A percentile compares a stretch with the other conserved stretches of the same genome.
These are phyloP conservation scores for Sinapis alba DNA, from an alignment of 441 rosid species.

Conservation along the genomic window DNA sequence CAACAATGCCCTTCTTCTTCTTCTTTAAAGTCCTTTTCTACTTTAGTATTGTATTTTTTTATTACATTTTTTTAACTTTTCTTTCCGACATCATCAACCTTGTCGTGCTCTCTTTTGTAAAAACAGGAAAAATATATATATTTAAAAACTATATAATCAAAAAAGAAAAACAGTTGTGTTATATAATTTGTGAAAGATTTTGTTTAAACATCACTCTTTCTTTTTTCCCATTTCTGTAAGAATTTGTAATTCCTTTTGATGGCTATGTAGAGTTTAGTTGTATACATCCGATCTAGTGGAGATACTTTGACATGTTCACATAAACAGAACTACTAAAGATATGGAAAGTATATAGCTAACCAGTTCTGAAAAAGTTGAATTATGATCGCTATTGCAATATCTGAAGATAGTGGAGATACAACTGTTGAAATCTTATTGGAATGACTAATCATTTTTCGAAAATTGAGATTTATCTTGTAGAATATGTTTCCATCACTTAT, in stretches of 20 bases:
- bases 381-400: neutral
- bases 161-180: neutral
- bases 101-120: slow-evolving; percentile 35
- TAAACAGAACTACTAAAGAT: neutral
- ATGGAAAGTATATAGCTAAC: neutral
- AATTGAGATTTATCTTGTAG: neutral
- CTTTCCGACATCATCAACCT: slow-evolving; percentile 37
- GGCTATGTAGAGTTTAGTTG: neutral
- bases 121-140: neutral
- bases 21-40: slow-evolving; percentile 18
- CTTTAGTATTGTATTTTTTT: neutral
- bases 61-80: slow-evolving; percentile 16
- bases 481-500: neutral
- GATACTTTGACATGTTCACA: neutral
- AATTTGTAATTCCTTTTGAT: slow-evolving; percentile 24
- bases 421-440: slow-evolving; percentile 9
- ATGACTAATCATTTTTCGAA: neutral
- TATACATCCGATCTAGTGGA: neutral
- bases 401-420: slow-evolving; percentile 20
- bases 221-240: slow-evolving; percentile 1
- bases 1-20: slow-evolving; percentile 43
- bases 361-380: neutral
- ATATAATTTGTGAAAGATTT: slow-evolving; percentile 13
- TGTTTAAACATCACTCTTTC: slow-evolving; percentile 23
- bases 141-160: neutral